Base-by-base conservation (phyloP, 257 asterid species). In the Euphrasia confusa region DNA sequence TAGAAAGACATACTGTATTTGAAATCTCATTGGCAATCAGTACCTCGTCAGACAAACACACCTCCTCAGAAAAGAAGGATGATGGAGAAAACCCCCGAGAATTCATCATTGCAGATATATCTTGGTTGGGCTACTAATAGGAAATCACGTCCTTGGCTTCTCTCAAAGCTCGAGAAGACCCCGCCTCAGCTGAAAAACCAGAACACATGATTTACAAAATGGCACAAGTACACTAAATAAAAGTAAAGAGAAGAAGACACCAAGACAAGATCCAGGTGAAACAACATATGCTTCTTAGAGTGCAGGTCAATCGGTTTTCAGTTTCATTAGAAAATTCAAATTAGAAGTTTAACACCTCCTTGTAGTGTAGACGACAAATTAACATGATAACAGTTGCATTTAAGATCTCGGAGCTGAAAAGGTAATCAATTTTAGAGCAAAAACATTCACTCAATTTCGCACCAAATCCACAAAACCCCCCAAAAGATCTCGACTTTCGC, bases 41-140 rank as follows among this genome's bases (percentile, higher is more conserved):
- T 75, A 88, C 96, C 95, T 88, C 94, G 69, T 84, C 86, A 9
- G 71, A 68, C 67, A 78, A 77, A 52, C 73, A 68, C 59, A 75
- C 58, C 58, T 85, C 95, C 80, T 87, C 95, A 3, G 86, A 75
- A 66, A 83, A 83, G 79, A 81, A 80, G 37, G 97, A 85, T 54
- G 95, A 77, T 13, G 92, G 86, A 69, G 98, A 77, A 55, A 80
- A 77, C 24, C 83, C 87, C 67, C 77, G 74, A 14, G 76, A 78
- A 35, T 84, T 90, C 85, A 74, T 83, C 78, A 76, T 80, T 71
- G 73, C 79, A 61, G 83, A 78, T 52, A 78, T 52, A 80, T 80
- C 74, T 71, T 77, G 64, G 70, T 61, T 45, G 67, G 61, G 61
- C 68, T 74, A 60, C 68, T 67, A 64, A 71, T 74, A 66, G 60